Base-by-base conservation (phyloP, 306 rosid genomes). In the Begonia fuchsioides region DNA sequence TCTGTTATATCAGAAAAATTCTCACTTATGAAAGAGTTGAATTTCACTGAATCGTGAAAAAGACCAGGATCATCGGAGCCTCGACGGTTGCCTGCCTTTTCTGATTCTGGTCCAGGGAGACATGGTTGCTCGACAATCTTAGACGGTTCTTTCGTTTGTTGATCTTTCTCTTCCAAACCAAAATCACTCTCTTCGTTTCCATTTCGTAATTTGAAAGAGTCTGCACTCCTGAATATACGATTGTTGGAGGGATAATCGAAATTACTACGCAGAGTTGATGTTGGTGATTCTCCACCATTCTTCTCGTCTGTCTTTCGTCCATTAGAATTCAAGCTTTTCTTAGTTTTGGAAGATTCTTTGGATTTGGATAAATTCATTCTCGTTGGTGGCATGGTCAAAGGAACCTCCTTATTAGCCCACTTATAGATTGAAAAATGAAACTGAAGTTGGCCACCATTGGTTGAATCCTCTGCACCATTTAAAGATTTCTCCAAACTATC, bases 401-500 rank as follows among this genome's bases (percentile, higher is more conserved):
- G 87, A 49, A 76, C 73, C 54, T 81, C 94, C 71, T 85, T 82
- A 76, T 86, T 69, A 41, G 83, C 96, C 98, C 98, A 92, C 69
- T 73, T 92, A 60, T 92, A 82, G 55, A 92, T 92, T 15, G 98
- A 92, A 60, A 92, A 92, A 76, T 92, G 98, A 58, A 92, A 92
- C 15, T 79, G 95, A 57, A 85, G 68, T 20, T 62, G 72, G 32
- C 72, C 61, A 43, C 67, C 60, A 35, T 26, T 44, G 44, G 66
- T 59, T 5, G 70, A 60, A 61, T 61, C 75, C 47, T 72, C 72
- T 9, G 65, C 19, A 43, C 61, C 44, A 60, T 72, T 62, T 13
- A 48, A 50, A 38, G 67, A 64, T 35, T 70, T 63, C 46, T 71
- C 62, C 68, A 53, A 60, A 50, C 54, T 71, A 58, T 49, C 48